phyloP scores from a whole-genome alignment of 2,329 filamentous ascomycete species.

The Penicillium sp. region DNA sequence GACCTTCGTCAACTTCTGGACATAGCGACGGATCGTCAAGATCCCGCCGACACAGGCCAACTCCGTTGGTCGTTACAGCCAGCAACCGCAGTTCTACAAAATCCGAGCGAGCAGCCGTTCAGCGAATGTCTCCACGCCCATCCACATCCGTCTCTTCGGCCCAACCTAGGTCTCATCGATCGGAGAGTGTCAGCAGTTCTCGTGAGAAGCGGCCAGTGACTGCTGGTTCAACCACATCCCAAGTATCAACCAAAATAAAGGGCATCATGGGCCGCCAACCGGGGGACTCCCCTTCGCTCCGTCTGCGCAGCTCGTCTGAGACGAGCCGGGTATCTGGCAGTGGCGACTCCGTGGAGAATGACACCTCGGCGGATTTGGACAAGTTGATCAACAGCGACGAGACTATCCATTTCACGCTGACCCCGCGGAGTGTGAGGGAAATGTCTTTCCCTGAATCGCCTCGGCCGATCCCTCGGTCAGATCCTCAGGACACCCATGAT shows the following conservation, averaged over 20 bases:
- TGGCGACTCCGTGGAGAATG: slow-evolving; percentile 41
- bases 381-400: slow-evolving; percentile 76
- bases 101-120: slow-evolving; percentile 39
- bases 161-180: slow-evolving; percentile 32
- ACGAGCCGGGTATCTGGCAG: slow-evolving; percentile 30
- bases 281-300: slow-evolving; percentile 27
- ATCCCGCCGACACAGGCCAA: slow-evolving; percentile 28
- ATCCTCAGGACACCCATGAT: slow-evolving; percentile 36
- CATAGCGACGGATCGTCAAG: slow-evolving; percentile 27
- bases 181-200: slow-evolving; percentile 38
- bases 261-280: slow-evolving; percentile 37
- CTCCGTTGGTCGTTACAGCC: slow-evolving; percentile 21
- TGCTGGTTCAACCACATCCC: slow-evolving; percentile 39
- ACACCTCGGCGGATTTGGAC: slow-evolving; percentile 64
- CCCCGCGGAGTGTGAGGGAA: slow-evolving; percentile 71
- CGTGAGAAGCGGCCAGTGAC: slow-evolving; percentile 39
- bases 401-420: slow-evolving; percentile 77
- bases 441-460: slow-evolving; percentile 52
- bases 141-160: slow-evolving; percentile 28
- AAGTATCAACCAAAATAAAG: slow-evolving; percentile 42
- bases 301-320: slow-evolving; percentile 36
- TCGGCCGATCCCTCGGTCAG: slow-evolving; percentile 30
- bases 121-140: slow-evolving; percentile 36
- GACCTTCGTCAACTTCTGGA: slow-evolving; percentile 28
- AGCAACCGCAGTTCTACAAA: slow-evolving; percentile 23